Evolutionary conservation across 345 rosid genomes (phyloP), one percentile per base, ranked within the genome.

Genomic region (Erodium maritimum): DNA sequence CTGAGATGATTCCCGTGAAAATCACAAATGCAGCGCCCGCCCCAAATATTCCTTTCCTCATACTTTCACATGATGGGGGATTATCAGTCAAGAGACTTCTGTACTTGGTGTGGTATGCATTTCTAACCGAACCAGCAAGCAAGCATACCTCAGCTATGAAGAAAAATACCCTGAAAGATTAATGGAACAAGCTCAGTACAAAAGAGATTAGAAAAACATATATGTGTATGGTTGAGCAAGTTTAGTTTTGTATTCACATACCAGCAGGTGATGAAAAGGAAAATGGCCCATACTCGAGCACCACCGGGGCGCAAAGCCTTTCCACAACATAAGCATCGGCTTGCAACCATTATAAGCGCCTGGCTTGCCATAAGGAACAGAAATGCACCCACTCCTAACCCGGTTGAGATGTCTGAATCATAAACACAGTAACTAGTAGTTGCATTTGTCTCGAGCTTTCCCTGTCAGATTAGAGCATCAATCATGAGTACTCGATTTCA

Each of bases 1-100:
- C 86, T 0, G 95, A 93, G 58, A 75, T 77, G 5, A 86, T 82
- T 70, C 90, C 93, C 0, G 95, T 91, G 17, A 88, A 68, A 52
- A 88, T 61, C 4, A 86, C 19, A 21, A 91, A 86, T 17, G 98
- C 93, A 51, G 98, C 98, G 63, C 90, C 95, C n/a, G 96, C 86
- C 0, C 88, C 93, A 48, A 88, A 88, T 22, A 88, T 75, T 1
- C 98, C 94, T 73, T 89, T 91, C 61, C 96, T 84, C 64, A 91
- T 17, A 16, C 66, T 63, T 61, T 70, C 55, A 62, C 95, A 93
- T 10, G 96, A 71, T 7, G 69, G 74, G 1, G 77, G 37, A 1
- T 58, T 13, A 24, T 52, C 64, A 0, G 73, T 56, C 25, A 78
- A 56, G 61, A 67, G 33, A 9, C 64, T 64, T 37, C 75, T 74